These are phyloP conservation scores for Corrigiola litoralis DNA, from an alignment of 179 eudicot species.

Conservation along the genomic window DNA sequence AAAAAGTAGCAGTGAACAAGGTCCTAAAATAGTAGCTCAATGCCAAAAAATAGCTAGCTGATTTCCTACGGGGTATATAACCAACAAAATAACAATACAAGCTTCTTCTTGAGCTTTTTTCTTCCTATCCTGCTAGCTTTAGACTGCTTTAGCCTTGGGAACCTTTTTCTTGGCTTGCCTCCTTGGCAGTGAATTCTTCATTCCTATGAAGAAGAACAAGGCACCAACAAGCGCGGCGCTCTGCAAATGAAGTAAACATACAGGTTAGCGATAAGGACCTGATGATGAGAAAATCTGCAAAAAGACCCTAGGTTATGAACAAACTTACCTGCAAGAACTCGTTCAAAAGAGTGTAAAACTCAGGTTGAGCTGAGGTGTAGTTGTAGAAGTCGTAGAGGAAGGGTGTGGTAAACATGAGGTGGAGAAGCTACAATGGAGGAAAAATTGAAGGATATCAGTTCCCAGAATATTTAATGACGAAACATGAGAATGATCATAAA, in stretches of 20 bases:
- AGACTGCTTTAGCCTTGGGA: conserved; percentile 40
- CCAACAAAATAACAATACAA: conserved; percentile 16
- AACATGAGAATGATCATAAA: background rate
- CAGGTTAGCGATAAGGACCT: too few species aligned
- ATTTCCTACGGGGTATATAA: conserved; percentile 21
- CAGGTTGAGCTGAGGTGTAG: conserved; percentile 39
- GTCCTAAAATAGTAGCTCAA: conserved; percentile 11
- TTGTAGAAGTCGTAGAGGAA: conserved; percentile 69
- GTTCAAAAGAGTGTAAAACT: conserved; percentile 41
- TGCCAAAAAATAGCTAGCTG: conserved; percentile 13
- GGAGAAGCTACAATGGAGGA: conserved; percentile 37
- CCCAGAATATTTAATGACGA: background rate
- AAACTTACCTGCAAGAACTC: conserved; percentile 64
- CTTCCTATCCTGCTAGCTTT: conserved; percentile 4
- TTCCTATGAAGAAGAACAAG: conserved; percentile 44
- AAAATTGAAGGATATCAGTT: background rate
- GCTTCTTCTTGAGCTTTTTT: background rate
- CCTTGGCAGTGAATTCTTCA: conserved; percentile 44
- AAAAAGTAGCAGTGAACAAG: background rate
- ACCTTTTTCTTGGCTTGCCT: conserved; percentile 40
- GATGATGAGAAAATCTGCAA: too few species aligned
- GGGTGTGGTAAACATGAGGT: conserved; percentile 47
- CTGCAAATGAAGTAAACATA: conserved; percentile 29
- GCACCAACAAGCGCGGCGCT: conserved; percentile 44
- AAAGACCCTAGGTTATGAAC: too few species aligned